A percentile compares a stretch with the other conserved stretches of the same genome.
These are phyloP conservation scores for Phragmites australis DNA, from an alignment of 176 grass and related monocot species.

Conservation along the genomic window DNA sequence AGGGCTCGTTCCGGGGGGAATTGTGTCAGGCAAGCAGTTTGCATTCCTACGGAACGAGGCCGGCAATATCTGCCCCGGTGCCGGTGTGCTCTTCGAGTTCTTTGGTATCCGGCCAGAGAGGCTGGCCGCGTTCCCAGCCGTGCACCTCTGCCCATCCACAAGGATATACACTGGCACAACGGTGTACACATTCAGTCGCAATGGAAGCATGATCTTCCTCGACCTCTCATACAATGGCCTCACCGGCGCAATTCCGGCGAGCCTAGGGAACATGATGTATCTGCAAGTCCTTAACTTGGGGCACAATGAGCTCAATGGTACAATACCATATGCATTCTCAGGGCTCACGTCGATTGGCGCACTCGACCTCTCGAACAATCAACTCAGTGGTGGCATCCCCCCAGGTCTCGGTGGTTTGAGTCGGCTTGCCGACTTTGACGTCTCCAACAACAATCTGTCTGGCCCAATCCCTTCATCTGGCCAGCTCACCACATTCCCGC, in stretches of 20 bases:
- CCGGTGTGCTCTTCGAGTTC: slow-evolving; percentile 94
- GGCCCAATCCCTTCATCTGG: slow-evolving; percentile 73
- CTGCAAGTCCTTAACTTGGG: slow-evolving; percentile 86
- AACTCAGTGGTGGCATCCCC: slow-evolving; percentile 69
- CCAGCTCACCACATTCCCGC: slow-evolving; percentile 74
- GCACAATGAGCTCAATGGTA: slow-evolving; percentile 67
- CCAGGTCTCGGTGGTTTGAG: slow-evolving; percentile 48
- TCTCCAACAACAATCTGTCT: slow-evolving; percentile 82
- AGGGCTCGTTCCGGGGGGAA: slow-evolving; percentile 68
- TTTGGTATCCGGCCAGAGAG: slow-evolving; percentile 76
- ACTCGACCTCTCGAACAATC: slow-evolving; percentile 87
- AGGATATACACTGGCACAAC: slow-evolving; percentile 84
- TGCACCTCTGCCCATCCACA: slow-evolving; percentile 69
- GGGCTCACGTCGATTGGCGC: slow-evolving; percentile 56
- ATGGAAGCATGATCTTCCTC: slow-evolving; percentile 97
- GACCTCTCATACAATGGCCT: slow-evolving; percentile 89
- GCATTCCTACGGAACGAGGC: slow-evolving; percentile 88
- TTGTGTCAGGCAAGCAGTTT: slow-evolving; percentile 90
- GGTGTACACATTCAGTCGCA: slow-evolving; percentile 59
- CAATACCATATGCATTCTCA: slow-evolving; percentile 61
- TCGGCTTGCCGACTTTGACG: slow-evolving; percentile 74
- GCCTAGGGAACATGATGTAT: slow-evolving; percentile 69
- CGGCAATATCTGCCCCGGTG: slow-evolving; percentile 87
- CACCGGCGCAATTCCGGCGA: slow-evolving; percentile 52
- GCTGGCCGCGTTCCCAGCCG: slow-evolving; percentile 56